phyloP scores from a whole-genome alignment of 768 basidiomycete species.

The Gyrodon lividus region DNA sequence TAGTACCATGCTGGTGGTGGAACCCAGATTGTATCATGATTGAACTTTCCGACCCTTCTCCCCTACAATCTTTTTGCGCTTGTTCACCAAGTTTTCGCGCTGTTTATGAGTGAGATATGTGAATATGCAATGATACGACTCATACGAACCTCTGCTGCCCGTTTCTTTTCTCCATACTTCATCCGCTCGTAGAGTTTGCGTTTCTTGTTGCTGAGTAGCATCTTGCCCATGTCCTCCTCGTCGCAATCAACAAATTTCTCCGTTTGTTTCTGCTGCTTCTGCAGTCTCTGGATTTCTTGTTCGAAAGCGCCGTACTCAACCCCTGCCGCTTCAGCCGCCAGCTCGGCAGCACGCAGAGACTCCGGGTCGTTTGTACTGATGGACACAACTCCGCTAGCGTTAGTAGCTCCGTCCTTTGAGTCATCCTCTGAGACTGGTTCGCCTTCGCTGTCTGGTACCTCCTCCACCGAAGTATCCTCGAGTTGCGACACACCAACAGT shows the following conservation, averaged over 20 bases:
- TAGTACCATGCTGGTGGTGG: background rate
- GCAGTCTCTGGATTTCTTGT: conserved; percentile 64
- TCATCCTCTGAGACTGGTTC: conserved; percentile 24
- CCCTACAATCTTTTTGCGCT: conserved; percentile 55
- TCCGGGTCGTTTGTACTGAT: conserved; percentile 54
- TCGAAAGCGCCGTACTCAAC: conserved; percentile 79
- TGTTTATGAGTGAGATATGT: conserved; percentile 30
- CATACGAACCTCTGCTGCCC: conserved; percentile 69
- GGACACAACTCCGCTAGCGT: conserved; percentile 26
- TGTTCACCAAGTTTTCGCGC: conserved; percentile 61
- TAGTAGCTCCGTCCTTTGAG: conserved; percentile 30
- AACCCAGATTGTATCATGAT: conserved; percentile 1
- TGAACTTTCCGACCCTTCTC: conserved; percentile 45
- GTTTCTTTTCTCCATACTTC: conserved; percentile 81
- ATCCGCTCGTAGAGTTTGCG: conserved; percentile 92
- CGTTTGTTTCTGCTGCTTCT: conserved; percentile 37
- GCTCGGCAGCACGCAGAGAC: conserved; percentile 79
- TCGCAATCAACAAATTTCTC: conserved; percentile 36
- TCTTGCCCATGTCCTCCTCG: conserved; percentile 92
- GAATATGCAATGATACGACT: background rate
- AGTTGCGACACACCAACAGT: conserved; percentile 32
- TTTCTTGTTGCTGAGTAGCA: conserved; percentile 97
- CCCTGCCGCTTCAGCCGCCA: conserved; percentile 89
- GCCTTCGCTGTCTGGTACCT: conserved; percentile 28
- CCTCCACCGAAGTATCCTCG: conserved; percentile 29